phyloP scores from a whole-genome alignment of 2,329 filamentous ascomycete genomes.

The Nemania sp. region DNA sequence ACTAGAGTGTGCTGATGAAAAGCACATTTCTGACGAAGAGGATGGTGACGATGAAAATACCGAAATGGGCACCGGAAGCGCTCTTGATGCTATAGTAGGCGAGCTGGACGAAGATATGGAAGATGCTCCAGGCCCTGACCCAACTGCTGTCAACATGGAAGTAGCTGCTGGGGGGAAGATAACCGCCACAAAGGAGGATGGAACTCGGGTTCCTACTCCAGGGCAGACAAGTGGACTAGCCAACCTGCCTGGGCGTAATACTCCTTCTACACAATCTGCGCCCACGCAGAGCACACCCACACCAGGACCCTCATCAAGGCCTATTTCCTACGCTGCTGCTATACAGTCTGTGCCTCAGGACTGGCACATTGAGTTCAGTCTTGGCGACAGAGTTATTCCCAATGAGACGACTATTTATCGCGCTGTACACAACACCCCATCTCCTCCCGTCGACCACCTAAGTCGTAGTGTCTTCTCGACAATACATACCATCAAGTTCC shows the following conservation, averaged over 20 bases:
- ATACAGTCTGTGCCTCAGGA: conserved; percentile 85
- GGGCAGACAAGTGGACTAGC: conserved; percentile 64
- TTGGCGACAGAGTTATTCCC: conserved; percentile 84
- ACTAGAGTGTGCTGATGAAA: conserved; percentile 93
- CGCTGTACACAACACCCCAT: conserved; percentile 78
- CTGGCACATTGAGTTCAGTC: conserved; percentile 97
- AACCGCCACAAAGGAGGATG: conserved; percentile 91
- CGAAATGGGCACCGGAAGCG: conserved; percentile 70
- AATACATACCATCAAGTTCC: conserved; percentile 92
- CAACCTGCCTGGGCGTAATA: conserved; percentile 55
- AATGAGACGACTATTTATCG: conserved; percentile 97
- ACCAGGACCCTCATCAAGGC: conserved; percentile 66
- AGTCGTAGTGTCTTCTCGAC: conserved; percentile 88
- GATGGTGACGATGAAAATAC: conserved; percentile 74
- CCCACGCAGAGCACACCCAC: conserved; percentile 58
- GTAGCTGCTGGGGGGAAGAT: conserved; percentile 87
- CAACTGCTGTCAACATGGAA: conserved; percentile 91
- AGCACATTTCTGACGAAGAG: conserved; percentile 80
- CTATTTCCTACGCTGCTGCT: conserved; percentile 86
- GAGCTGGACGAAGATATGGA: conserved; percentile 89
- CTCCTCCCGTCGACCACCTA: conserved; percentile 70
- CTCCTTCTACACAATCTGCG: conserved; percentile 54
- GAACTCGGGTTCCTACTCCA: conserved; percentile 86
- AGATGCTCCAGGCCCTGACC: conserved; percentile 77
- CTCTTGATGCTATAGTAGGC: conserved; percentile 88